Conservation (phyloP, 805 yeast genomes). For the Ogataea sp. region DNA sequence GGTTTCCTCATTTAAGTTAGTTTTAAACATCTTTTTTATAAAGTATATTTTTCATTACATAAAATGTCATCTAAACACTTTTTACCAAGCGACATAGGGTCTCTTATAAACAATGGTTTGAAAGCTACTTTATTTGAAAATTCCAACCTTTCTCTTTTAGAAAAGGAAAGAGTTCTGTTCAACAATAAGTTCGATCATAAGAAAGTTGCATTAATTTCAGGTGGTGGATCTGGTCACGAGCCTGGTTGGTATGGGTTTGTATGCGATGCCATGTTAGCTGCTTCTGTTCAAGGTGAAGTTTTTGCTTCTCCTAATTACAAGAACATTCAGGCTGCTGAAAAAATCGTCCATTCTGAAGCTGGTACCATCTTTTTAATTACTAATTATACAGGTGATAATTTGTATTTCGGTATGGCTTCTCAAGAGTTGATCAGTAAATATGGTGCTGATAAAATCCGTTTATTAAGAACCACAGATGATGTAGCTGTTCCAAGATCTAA, state of each 20-base stretch:
- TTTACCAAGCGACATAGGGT: slow-evolving; percentile 25
- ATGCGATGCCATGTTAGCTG: slow-evolving; percentile 29
- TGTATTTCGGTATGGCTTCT: slow-evolving; percentile 32
- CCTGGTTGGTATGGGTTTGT: slow-evolving; percentile 35
- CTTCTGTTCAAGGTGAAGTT: slow-evolving; percentile 33
- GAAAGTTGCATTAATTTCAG: slow-evolving; percentile 27
- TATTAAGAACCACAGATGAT: slow-evolving; percentile 26
- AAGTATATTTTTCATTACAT: too few relatives aligned
- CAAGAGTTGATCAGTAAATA: slow-evolving; percentile 25
- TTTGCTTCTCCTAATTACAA: slow-evolving; percentile 33
- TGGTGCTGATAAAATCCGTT: slow-evolving; percentile 23
- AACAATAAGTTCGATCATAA: slow-evolving; percentile 20
- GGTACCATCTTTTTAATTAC: slow-evolving; percentile 28
- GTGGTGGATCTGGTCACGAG: slow-evolving; percentile 38
- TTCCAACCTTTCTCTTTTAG: slow-evolving; percentile 26
- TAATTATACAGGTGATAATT: slow-evolving; percentile 32
- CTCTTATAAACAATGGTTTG: slow-evolving; percentile 30
- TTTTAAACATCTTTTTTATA: too few relatives aligned
- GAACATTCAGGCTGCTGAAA: slow-evolving; percentile 30
- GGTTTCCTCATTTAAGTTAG: too few relatives aligned
- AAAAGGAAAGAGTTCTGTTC: slow-evolving; percentile 30
- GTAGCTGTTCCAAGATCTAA: slow-evolving; percentile 25
- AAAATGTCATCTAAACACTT: slow-evolving; percentile 34
- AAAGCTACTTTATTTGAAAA: slow-evolving; percentile 31
- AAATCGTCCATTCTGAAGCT: slow-evolving; percentile 25